These are phyloP conservation scores for Pseudomonodictys pantanalensis DNA, from an alignment of 495 filamentous ascomycete genomes.

Conservation along the genomic window DNA sequence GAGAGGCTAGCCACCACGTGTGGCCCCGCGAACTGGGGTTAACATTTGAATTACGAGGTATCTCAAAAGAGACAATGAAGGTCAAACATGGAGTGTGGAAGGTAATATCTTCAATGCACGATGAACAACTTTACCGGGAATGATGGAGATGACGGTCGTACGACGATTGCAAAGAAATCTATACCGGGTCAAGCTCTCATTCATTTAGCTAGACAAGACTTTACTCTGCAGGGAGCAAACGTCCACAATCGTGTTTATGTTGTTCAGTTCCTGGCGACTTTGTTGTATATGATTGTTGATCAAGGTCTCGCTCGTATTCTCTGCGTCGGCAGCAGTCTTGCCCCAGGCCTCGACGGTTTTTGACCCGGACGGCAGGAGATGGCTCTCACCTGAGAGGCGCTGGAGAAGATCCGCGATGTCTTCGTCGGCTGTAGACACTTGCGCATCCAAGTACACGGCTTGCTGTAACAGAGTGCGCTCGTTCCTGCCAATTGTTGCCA, in stretches of 20 bases:
- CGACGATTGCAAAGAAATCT: neutral
- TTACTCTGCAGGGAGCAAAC: slow-evolving; percentile 16
- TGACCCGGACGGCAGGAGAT: slow-evolving; percentile 36
- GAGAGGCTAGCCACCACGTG: neutral
- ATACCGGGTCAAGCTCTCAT: neutral
- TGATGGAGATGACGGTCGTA: neutral
- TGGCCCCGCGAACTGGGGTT: neutral
- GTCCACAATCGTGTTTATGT: slow-evolving; percentile 9
- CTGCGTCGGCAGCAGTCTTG: slow-evolving; percentile 6
- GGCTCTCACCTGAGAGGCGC: slow-evolving; percentile 40
- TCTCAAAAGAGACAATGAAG: too few relatives aligned
- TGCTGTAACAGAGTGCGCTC: slow-evolving; percentile 29
- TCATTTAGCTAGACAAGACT: slow-evolving; percentile 1
- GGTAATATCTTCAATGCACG: too few relatives aligned
- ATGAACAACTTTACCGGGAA: too few relatives aligned
- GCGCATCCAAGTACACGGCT: slow-evolving; percentile 29
- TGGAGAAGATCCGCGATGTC: slow-evolving; percentile 26
- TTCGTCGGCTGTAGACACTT: slow-evolving; percentile 32
- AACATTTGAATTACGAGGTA: too few relatives aligned
- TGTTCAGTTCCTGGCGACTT: slow-evolving; percentile 9
- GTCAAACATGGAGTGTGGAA: too few relatives aligned
- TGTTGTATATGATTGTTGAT: neutral
- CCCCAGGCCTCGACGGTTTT: slow-evolving; percentile 9
- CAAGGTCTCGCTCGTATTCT: neutral
- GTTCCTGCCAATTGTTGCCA: slow-evolving; percentile 6